Conservation (phyloP, 768 basidiomycete genomes). For the Xerocomellus amylosporus region DNA sequence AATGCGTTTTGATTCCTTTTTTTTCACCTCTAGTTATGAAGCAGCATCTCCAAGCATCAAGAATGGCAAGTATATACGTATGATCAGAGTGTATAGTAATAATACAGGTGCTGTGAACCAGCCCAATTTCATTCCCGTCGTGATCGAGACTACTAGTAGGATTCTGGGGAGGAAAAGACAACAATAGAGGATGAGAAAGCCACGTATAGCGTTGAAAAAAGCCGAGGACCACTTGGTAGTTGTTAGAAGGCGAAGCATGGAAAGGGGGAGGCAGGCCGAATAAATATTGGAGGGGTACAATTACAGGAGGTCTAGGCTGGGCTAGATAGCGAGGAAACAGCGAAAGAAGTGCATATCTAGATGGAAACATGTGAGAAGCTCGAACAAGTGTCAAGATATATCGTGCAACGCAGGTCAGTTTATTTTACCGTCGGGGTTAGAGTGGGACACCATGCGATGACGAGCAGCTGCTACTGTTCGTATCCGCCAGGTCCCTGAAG, state of each 20-base stretch:
- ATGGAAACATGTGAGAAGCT: slow-evolving; percentile 16
- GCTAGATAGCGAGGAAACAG: slow-evolving; percentile 27
- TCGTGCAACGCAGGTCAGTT: slow-evolving; percentile 19
- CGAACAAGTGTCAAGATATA: slow-evolving; percentile 21
- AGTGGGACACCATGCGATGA: background rate
- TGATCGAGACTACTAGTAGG: background rate
- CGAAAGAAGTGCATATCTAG: slow-evolving; percentile 32
- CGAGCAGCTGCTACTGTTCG: slow-evolving; percentile 38
- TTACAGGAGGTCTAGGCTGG: slow-evolving; percentile 32
- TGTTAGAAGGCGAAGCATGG: background rate
- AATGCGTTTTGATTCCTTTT: background rate
- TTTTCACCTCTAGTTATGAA: background rate
- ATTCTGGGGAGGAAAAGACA: background rate
- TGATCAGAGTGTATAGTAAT: slow-evolving; percentile 22
- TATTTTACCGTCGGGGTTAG: slow-evolving; percentile 9
- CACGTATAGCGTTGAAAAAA: background rate
- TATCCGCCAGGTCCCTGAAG: slow-evolving; percentile 50
- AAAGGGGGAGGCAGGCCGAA: background rate
- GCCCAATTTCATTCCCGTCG: slow-evolving; percentile 6
- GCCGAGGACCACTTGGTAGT: background rate
- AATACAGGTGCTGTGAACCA: slow-evolving; percentile 23
- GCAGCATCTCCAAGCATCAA: background rate
- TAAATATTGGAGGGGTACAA: slow-evolving; percentile 27
- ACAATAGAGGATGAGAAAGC: background rate
- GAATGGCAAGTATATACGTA: slow-evolving; percentile 16